phyloP scores from a whole-genome alignment of 208 protist species.

The Leishmania aethiopica region DNA sequence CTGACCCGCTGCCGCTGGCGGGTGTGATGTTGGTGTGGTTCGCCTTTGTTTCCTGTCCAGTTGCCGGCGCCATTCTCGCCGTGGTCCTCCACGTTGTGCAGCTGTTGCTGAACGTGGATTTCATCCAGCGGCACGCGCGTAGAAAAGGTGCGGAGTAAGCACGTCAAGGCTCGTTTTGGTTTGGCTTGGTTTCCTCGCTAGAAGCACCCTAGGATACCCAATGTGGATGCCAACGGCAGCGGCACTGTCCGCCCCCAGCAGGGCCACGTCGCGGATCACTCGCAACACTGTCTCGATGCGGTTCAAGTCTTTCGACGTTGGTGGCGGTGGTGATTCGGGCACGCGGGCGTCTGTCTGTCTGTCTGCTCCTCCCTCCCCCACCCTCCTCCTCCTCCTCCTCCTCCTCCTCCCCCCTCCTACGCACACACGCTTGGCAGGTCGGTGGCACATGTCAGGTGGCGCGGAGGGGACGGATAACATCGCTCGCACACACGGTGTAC shows the following conservation, averaged over 20 bases:
- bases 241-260: background rate
- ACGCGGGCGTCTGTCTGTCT: background rate
- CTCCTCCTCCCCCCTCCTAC: background rate
- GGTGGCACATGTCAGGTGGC: background rate
- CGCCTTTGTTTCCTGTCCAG: conserved; percentile 56
- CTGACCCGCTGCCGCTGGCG: conserved; percentile 51
- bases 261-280: background rate
- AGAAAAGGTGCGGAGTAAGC: background rate
- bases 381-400: background rate
- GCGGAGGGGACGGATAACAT: background rate
- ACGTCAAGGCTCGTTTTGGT: background rate
- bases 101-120: conserved; percentile 58
- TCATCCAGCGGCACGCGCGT: conserved; percentile 28
- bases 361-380: background rate
- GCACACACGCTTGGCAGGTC: background rate
- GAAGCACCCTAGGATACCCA: background rate
- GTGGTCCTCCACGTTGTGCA: conserved; percentile 67
- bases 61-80: conserved; percentile 43
- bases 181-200: background rate
- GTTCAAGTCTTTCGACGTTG: background rate
- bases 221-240: background rate
- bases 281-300: background rate
- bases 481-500: background rate
- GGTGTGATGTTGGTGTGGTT: conserved; percentile 72
- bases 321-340: background rate